A percentile compares a stretch with the other conserved stretches of the same genome.
These are phyloP conservation scores for Cercophora samala DNA, from an alignment of 495 filamentous ascomycete species.

Conservation along the genomic window DNA sequence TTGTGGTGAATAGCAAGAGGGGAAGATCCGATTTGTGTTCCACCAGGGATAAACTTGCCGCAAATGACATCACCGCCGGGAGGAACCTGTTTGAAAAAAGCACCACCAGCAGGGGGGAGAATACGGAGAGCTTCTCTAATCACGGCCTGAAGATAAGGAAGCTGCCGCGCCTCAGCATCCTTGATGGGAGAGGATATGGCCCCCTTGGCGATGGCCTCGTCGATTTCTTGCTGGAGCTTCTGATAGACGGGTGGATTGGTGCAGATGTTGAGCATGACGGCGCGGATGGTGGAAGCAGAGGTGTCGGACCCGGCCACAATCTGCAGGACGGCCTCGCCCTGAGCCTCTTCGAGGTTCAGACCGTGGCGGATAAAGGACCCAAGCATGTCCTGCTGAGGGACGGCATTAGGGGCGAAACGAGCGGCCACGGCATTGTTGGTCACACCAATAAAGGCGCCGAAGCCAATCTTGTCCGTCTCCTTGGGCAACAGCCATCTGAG, in stretches of 20 bases:
- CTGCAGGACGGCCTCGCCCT: conserved; percentile 39
- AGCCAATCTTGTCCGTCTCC: conserved; percentile 17
- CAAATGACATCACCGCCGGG: conserved; percentile 49
- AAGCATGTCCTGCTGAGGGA: conserved; percentile 37
- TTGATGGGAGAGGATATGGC: conserved; percentile 33
- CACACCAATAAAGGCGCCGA: conserved; percentile 12
- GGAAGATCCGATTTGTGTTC: conserved; percentile 44
- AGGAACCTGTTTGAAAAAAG: conserved; percentile 45
- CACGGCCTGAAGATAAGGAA: conserved; percentile 47
- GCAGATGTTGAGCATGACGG: conserved; percentile 53
- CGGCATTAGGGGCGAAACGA: conserved; percentile 7
- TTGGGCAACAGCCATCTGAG: conserved; percentile 12
- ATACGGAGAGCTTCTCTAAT: conserved; percentile 46
- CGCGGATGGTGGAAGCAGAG: conserved; percentile 57
- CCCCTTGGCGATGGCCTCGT: conserved; percentile 32
- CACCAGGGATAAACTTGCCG: conserved; percentile 49
- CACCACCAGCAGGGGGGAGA: conserved; percentile 40
- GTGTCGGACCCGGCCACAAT: conserved; percentile 55
- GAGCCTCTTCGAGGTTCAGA: conserved; percentile 40
- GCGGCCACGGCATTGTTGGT: conserved; percentile 26
- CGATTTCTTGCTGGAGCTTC: conserved; percentile 56
- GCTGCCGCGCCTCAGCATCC: conserved; percentile 37
- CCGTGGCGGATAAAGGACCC: conserved; percentile 46
- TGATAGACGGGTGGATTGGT: conserved; percentile 45
- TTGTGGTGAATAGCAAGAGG: conserved; percentile 24